These are phyloP conservation scores for Fremontodendron californicum DNA, from an alignment of 345 rosid species.

Conservation along the genomic window DNA sequence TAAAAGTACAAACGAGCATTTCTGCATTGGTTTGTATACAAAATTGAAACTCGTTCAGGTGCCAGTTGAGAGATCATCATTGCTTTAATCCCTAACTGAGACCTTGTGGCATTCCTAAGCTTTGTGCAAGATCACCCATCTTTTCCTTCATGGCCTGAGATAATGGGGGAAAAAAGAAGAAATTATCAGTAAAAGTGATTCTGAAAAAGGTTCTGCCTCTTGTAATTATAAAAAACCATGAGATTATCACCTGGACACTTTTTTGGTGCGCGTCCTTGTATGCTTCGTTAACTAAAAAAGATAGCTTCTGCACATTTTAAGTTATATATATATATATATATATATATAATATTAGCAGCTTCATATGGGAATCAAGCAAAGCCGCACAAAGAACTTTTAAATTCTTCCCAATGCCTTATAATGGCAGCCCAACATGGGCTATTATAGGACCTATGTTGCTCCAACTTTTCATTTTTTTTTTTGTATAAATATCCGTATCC, in stretches of 20 bases:
- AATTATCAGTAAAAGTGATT: constrained; percentile 10
- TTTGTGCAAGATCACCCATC: constrained; percentile 87
- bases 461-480: too few species aligned
- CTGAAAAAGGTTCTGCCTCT: background rate
- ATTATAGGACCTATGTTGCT: too few species aligned
- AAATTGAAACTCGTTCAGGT: constrained; percentile 20
- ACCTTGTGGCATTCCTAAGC: constrained; percentile 91
- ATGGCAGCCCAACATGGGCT: background rate
- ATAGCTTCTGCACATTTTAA: constrained; percentile 57
- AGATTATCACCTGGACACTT: constrained; percentile 57
- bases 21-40: constrained; percentile 21
- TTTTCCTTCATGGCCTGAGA: constrained; percentile 86
- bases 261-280: constrained; percentile 93
- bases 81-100: constrained; percentile 62
- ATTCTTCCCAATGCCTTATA: background rate
- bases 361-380: constrained; percentile 3
- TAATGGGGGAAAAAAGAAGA: constrained; percentile 1
- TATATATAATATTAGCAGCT: background rate
- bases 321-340: too few species aligned
- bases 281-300: constrained; percentile 74
- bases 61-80: background rate
- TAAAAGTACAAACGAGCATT: constrained; percentile 4
- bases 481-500: too few species aligned
- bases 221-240: background rate
- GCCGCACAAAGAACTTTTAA: background rate